Percentiles rank a stretch among this genome's conserved stretches.
Evolutionary conservation across 176 grass and related monocot genomes (phyloP).

Genomic region (Olyra latifolia): DNA sequence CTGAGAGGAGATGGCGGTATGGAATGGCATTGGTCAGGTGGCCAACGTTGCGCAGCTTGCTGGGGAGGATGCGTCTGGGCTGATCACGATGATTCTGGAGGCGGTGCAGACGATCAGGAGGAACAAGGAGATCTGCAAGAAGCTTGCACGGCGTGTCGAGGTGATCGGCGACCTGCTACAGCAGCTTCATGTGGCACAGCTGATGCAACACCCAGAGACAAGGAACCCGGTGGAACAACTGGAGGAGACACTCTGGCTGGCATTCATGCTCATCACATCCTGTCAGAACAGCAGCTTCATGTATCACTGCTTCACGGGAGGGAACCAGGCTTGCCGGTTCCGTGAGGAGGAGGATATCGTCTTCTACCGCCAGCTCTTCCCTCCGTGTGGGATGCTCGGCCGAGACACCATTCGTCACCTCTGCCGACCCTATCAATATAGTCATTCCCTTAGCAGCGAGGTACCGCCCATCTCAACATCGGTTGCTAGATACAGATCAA

Average conservation of each 20-base stretch:
- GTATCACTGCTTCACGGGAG: slow-evolving; percentile 51
- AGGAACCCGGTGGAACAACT: slow-evolving; percentile 74
- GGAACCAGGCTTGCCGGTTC: slow-evolving; percentile 51
- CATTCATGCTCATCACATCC: slow-evolving; percentile 49
- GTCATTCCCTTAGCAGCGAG: too few species aligned
- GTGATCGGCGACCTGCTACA: slow-evolving; percentile 64
- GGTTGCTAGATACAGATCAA: too few species aligned
- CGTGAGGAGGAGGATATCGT: slow-evolving; percentile 64
- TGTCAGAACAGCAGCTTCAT: slow-evolving; percentile 59
- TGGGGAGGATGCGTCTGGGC: slow-evolving; percentile 58
- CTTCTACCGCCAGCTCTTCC: slow-evolving; percentile 70
- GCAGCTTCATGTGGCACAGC: slow-evolving; percentile 49
- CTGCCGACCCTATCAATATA: too few species aligned
- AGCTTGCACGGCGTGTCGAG: slow-evolving; percentile 53
- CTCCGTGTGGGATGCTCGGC: slow-evolving; percentile 64
- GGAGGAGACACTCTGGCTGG: slow-evolving; percentile 50
- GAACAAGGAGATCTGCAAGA: slow-evolving; percentile 59
- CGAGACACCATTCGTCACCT: too few species aligned
- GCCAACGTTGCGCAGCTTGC: slow-evolving; percentile 55
- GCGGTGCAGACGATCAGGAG: slow-evolving; percentile 50
- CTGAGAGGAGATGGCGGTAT: slow-evolving; percentile 44
- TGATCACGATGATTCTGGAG: slow-evolving; percentile 57
- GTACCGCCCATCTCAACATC: too few species aligned
- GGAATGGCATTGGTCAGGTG: slow-evolving; percentile 49
- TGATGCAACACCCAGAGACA: slow-evolving; percentile 63